phyloP scores from a whole-genome alignment of 495 filamentous ascomycete genomes.

The Podospora sp. region DNA sequence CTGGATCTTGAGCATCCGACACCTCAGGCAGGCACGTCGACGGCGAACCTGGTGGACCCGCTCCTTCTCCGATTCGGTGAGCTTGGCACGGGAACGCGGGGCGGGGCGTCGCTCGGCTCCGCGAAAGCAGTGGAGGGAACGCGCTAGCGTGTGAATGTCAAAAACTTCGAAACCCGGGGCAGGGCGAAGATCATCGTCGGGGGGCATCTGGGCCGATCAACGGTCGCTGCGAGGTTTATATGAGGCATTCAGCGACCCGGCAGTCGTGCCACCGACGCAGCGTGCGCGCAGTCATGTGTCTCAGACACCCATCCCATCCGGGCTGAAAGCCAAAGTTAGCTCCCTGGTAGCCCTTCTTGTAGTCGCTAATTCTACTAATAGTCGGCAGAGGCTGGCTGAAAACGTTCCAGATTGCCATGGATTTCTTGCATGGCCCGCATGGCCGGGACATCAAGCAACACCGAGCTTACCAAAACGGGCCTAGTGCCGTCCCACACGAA shows the following conservation, averaged over 20 bases:
- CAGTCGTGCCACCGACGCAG: not conserved
- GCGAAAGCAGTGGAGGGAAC: slow-evolving; percentile 29
- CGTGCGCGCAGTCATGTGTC: slow-evolving; percentile 10
- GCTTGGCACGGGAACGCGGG: slow-evolving; percentile 50
- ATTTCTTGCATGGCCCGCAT: slow-evolving; percentile 14
- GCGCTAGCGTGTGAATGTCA: slow-evolving; percentile 22
- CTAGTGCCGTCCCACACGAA: slow-evolving; percentile 15
- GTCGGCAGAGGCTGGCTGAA: slow-evolving; percentile 27
- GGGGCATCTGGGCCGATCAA: not conserved
- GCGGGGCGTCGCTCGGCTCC: not conserved
- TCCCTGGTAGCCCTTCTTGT: slow-evolving; percentile 15
- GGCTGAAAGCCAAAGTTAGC: slow-evolving; percentile 18
- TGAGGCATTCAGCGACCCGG: not conserved
- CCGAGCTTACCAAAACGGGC: slow-evolving; percentile 22
- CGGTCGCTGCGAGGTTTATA: not conserved
- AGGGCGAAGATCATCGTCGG: not conserved
- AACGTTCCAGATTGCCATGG: slow-evolving; percentile 1
- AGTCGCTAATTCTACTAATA: slow-evolving; percentile 8
- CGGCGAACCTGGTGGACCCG: slow-evolving; percentile 70
- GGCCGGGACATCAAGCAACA: slow-evolving; percentile 28
- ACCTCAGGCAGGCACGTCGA: slow-evolving; percentile 71
- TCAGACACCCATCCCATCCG: not conserved
- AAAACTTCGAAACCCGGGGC: not conserved
- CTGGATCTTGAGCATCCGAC: slow-evolving; percentile 68
- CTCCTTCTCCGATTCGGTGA: slow-evolving; percentile 59